Evolutionary conservation across 2,329 filamentous ascomycete species (phyloP), one percentile per base, ranked within the genome.

Genomic region (Ceratocystis colombiana): DNA sequence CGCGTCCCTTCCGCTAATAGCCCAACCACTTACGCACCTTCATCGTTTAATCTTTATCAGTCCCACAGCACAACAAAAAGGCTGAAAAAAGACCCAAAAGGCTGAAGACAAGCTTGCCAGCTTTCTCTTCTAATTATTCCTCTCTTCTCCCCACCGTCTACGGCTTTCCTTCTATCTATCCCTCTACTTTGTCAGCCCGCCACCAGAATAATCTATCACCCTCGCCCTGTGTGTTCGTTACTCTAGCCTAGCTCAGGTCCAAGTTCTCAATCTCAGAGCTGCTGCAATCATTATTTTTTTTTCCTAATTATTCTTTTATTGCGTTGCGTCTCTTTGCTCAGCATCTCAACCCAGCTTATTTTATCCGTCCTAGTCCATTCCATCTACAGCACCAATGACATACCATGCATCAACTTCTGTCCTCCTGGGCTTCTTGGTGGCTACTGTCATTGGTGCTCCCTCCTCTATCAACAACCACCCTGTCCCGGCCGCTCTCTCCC

Each of bases 351-450:
- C n/a, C 25, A 33, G 28, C 25, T 57, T n/a, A 45, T 50, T 57
- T 7, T n/a, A 25, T n/a, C 48, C 37, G 28, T 17, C 46, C 45
- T 33, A 33, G 28, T 48, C 46, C 44, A 37, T 5, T 1, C 46
- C 17, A 37, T n/a, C 12, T 37, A 20, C 30, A 33, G 15, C 44
- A 33, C 46, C 41, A 44, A 67, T 67, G 66, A 48, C 53, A 28
- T 25, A 30, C 46, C 33, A 41, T 22, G 57, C 50, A 17, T 65
- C 66, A 28, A 37, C 64, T 17, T 45, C 44, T 28, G 28, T 65
- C 15, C 64, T 68, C 45, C 37, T 65, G 10, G 59, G 64, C 37
- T 50, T 65, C 53, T 48, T 68, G 15, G 41, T 53, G 20, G 28
- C 66, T 37, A 57, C 59, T 61, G 33, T 48, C 64, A 45, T 41